A percentile compares a stretch with the other conserved stretches of the same genome.
Evolutionary conservation across 169 alveolate species (phyloP).

Genomic region (Eimeria acervulina): DNA sequence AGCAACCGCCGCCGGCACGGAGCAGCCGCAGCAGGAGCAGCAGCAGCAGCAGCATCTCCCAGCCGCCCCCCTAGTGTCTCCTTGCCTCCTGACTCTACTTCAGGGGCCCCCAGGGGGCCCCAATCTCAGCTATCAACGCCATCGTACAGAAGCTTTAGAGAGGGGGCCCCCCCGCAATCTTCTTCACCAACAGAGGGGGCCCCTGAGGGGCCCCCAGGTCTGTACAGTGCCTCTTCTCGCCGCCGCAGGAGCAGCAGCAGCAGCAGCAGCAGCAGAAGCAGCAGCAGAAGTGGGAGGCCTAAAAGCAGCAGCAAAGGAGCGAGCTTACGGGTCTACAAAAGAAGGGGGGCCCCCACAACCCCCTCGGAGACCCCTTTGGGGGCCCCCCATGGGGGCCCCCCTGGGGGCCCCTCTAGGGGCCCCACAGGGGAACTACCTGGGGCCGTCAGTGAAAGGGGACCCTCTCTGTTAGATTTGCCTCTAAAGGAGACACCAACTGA

Average conservation of each 20-base stretch:
- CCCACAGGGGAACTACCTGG: too few species aligned
- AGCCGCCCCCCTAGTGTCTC: background rate
- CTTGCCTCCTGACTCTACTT: background rate
- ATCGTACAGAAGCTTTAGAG: background rate
- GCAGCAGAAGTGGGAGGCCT: background rate
- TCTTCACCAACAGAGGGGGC: background rate
- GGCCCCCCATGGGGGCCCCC: slow-evolving; percentile 36
- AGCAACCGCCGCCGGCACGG: background rate
- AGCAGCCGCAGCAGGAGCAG: slow-evolving; percentile 20
- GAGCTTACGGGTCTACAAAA: background rate
- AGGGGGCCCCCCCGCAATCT: background rate
- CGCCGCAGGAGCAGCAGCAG: slow-evolving; percentile 21
- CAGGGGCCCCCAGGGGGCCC: slow-evolving; percentile 9
- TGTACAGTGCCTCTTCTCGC: background rate
- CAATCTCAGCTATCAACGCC: background rate
- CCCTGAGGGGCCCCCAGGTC: background rate
- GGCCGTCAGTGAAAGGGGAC: background rate
- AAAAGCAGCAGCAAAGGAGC: background rate
- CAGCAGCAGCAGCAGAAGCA: slow-evolving; percentile 27
- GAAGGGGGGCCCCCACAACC: background rate
- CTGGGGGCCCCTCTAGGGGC: background rate
- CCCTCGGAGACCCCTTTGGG: slow-evolving; percentile 5
- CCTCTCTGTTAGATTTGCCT: background rate
- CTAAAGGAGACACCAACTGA: background rate
- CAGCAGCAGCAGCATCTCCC: background rate